Evolutionary conservation across 345 rosid genomes (phyloP).

Genomic region (Salix viminalis): DNA sequence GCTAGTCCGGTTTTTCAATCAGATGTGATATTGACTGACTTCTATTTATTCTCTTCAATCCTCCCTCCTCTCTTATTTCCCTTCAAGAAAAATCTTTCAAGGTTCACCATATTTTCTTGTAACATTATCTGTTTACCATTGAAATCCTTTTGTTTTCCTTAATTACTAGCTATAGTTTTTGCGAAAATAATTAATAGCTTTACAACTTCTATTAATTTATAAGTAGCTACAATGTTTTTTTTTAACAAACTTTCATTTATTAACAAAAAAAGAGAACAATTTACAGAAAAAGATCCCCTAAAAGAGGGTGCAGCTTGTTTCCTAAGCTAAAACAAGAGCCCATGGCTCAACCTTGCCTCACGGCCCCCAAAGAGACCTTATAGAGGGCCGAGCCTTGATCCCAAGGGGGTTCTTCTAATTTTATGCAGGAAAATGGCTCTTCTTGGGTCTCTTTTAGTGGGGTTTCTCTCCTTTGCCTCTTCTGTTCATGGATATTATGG

Average conservation of each 20-base stretch:
- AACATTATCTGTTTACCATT: neutral
- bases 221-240: neutral
- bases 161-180: too few relatives aligned
- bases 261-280: too few relatives aligned
- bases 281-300: too few relatives aligned
- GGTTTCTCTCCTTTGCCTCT: conserved; percentile 24
- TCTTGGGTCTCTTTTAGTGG: conserved; percentile 16
- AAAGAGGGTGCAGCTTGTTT: too few relatives aligned
- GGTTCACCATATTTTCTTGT: conserved; percentile 11
- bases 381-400: neutral
- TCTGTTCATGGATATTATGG: conserved; percentile 37
- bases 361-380: too few relatives aligned
- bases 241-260: too few relatives aligned
- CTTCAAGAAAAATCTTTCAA: conserved; percentile 24
- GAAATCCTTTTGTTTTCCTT: neutral
- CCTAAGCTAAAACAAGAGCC: too few relatives aligned
- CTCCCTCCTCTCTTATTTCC: conserved; percentile 18
- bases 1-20: conserved; percentile 16
- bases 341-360: too few relatives aligned
- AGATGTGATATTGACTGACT: conserved; percentile 33
- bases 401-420: neutral
- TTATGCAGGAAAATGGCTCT: conserved; percentile 26
- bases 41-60: conserved; percentile 39
- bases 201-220: neutral
- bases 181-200: too few relatives aligned